These are phyloP conservation scores for Teratosphaeria pseudoeucalypti DNA, from an alignment of 2,329 filamentous ascomycete genomes.

Conservation along the genomic window DNA sequence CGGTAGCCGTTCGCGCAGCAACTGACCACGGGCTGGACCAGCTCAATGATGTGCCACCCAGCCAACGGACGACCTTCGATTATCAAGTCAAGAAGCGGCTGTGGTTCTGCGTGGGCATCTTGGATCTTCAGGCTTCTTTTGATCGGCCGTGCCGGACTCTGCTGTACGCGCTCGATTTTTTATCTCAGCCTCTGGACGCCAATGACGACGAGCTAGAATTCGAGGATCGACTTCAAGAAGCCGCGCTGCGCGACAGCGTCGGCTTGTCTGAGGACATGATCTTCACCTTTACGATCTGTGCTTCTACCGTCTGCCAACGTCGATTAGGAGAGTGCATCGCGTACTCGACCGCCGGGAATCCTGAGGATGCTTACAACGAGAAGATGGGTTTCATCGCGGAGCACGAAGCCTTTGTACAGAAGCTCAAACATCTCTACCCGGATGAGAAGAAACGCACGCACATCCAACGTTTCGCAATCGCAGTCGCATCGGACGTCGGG, in stretches of 20 bases:
- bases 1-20: neutral
- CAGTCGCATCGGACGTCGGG: neutral
- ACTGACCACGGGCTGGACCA: neutral
- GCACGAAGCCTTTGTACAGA: neutral
- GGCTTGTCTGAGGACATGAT: neutral
- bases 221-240: neutral
- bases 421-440: neutral
- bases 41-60: neutral
- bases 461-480: neutral
- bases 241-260: neutral
- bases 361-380: neutral
- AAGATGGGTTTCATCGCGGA: neutral
- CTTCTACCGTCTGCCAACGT: neutral
- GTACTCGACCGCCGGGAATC: neutral
- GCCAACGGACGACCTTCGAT: neutral
- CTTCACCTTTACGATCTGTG: neutral
- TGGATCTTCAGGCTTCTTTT: constrained; percentile 1
- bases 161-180: neutral
- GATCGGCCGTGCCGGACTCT: neutral
- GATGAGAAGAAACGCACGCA: neutral
- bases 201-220: neutral
- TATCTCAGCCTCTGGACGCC: neutral
- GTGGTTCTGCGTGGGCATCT: neutral
- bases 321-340: neutral
- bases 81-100: neutral